phyloP scores from a whole-genome alignment of 352 stramenopile species.

The Phytophthora pluvialis region DNA sequence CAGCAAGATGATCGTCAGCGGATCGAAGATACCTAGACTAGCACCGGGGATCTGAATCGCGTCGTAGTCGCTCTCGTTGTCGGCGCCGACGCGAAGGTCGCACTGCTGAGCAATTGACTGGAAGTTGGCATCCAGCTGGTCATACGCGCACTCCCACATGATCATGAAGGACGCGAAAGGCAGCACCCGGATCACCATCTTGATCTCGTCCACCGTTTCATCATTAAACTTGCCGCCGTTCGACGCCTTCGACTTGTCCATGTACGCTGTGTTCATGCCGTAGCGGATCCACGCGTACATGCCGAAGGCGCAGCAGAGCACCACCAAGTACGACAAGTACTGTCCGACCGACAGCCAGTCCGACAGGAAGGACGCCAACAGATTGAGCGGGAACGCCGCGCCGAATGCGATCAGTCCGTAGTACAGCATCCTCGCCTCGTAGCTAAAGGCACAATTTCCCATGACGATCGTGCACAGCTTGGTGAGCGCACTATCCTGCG shows the following conservation, averaged over 20 bases:
- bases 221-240: slow-evolving; percentile 85
- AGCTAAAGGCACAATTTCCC: slow-evolving; percentile 83
- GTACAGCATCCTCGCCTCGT: slow-evolving; percentile 78
- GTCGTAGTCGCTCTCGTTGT: slow-evolving; percentile 36
- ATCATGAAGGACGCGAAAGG: slow-evolving; percentile 91
- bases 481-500: slow-evolving; percentile 76
- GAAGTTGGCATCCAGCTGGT: slow-evolving; percentile 89
- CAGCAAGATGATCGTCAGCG: slow-evolving; percentile 82
- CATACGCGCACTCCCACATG: slow-evolving; percentile 89
- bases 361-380: slow-evolving; percentile 78
- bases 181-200: slow-evolving; percentile 85
- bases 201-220: slow-evolving; percentile 86
- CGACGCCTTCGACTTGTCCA: slow-evolving; percentile 87
- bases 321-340: slow-evolving; percentile 78
- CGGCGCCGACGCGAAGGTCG: slow-evolving; percentile 61
- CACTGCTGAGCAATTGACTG: slow-evolving; percentile 89
- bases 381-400: slow-evolving; percentile 69
- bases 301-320: slow-evolving; percentile 68
- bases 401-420: slow-evolving; percentile 77
- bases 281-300: slow-evolving; percentile 89
- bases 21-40: slow-evolving; percentile 87
- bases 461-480: slow-evolving; percentile 77
- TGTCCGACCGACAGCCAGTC: slow-evolving; percentile 57
- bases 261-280: slow-evolving; percentile 79
- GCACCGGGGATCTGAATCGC: slow-evolving; percentile 73